These are phyloP conservation scores for Scleroderma citrinum DNA, from an alignment of 768 basidiomycete genomes.

Conservation along the genomic window DNA sequence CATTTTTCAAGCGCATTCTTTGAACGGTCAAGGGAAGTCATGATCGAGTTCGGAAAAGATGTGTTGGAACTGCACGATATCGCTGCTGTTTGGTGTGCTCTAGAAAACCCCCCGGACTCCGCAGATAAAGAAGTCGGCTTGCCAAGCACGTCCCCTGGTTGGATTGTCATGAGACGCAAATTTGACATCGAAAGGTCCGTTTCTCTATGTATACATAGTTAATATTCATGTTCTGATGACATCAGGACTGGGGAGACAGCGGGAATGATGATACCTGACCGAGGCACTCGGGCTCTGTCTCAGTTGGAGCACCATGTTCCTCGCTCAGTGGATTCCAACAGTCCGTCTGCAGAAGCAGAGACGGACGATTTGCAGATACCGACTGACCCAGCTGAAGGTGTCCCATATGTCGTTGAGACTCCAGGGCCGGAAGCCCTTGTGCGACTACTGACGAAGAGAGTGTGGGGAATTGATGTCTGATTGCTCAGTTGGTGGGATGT, in stretches of 20 bases:
- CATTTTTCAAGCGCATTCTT: conserved; percentile 82
- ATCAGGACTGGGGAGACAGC: conserved; percentile 72
- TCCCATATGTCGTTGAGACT: conserved; percentile 49
- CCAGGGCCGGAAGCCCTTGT: conserved; percentile 57
- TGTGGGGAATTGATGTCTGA: conserved; percentile 40
- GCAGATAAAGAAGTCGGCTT: conserved; percentile 19
- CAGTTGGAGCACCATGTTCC: conserved; percentile 37
- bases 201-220: neutral
- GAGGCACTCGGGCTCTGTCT: conserved; percentile 58
- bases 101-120: conserved; percentile 55
- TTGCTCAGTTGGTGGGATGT: neutral
- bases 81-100: conserved; percentile 83
- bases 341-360: conserved; percentile 50
- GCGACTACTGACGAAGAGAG: conserved; percentile 41
- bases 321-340: conserved; percentile 42
- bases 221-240: neutral
- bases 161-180: conserved; percentile 45
- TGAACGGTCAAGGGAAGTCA: conserved; percentile 66
- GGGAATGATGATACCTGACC: conserved; percentile 84
- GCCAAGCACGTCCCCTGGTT: conserved; percentile 40
- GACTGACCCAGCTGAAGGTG: conserved; percentile 18
- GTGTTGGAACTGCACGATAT: conserved; percentile 90
- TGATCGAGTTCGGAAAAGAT: conserved; percentile 77
- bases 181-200: conserved; percentile 68
- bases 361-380: conserved; percentile 29